phyloP scores from a whole-genome alignment of 139 green algal species.

The Haematococcus sp. region DNA sequence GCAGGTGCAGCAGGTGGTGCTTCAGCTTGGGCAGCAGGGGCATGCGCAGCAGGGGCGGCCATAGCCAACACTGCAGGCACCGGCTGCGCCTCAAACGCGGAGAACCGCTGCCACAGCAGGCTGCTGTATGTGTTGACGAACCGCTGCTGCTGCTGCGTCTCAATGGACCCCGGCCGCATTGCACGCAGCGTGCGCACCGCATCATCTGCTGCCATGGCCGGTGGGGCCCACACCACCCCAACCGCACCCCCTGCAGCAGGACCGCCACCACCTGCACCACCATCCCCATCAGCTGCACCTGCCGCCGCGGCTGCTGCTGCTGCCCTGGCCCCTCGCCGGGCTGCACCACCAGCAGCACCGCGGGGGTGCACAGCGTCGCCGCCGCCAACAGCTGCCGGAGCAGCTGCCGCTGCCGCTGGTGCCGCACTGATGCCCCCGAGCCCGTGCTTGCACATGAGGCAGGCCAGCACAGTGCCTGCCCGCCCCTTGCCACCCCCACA shows the following conservation, averaged over 20 bases:
- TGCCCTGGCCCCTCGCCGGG: too few species aligned
- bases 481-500: constrained; percentile 43
- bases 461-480: constrained; percentile 36
- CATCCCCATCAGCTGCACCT: too few species aligned
- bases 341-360: too few species aligned
- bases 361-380: too few species aligned
- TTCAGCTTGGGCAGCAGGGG: too few species aligned
- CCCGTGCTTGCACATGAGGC: constrained; percentile 34
- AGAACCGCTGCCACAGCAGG: constrained; percentile 24
- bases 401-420: not conserved
- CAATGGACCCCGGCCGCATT: constrained; percentile 39
- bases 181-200: constrained; percentile 24
- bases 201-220: constrained; percentile 21
- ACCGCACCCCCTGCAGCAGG: too few species aligned
- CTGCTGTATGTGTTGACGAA: constrained; percentile 34
- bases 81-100: not conserved
- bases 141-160: constrained; percentile 41
- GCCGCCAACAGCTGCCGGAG: not conserved
- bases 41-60: not conserved
- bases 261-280: too few species aligned
- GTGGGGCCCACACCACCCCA: not conserved
- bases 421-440: not conserved
- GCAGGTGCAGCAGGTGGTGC: too few species aligned
- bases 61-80: not conserved
- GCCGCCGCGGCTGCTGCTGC: too few species aligned